These are phyloP conservation scores for Aspergillus intermedius DNA, from an alignment of 2,329 filamentous ascomycete species.

Conservation along the genomic window DNA sequence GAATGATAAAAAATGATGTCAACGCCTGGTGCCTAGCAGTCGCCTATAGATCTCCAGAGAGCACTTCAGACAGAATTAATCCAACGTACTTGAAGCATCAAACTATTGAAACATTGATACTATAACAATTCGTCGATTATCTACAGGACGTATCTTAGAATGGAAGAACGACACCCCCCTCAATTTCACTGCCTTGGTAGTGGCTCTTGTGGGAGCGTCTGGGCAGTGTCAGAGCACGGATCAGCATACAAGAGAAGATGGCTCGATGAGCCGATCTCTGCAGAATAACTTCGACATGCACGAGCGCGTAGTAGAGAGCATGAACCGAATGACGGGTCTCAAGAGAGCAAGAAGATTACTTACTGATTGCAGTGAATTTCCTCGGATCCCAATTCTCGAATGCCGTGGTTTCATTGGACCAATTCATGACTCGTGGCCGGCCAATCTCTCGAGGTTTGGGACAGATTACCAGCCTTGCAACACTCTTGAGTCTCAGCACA, in stretches of 20 bases:
- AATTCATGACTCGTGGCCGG: constrained; percentile 22
- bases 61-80: too few relatives aligned
- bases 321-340: not conserved
- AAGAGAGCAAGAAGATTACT: not conserved
- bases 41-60: too few relatives aligned
- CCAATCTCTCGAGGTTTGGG: constrained; percentile 20
- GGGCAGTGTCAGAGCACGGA: constrained; percentile 12
- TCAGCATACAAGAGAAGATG: constrained; percentile 30
- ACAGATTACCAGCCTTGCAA: constrained; percentile 27
- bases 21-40: too few relatives aligned
- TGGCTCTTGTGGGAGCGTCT: constrained; percentile 29
- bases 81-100: too few relatives aligned
- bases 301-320: not conserved
- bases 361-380: not conserved
- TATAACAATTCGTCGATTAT: too few relatives aligned
- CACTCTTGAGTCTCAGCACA: constrained; percentile 28
- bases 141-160: too few relatives aligned
- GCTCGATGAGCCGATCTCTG: constrained; percentile 21
- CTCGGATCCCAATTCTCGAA: constrained; percentile 16
- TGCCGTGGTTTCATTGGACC: constrained; percentile 20
- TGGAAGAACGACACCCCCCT: not conserved
- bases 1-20: too few relatives aligned
- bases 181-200: constrained; percentile 18
- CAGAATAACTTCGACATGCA: constrained; percentile 29
- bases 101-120: too few relatives aligned